These are phyloP conservation scores for Senna siamea DNA, from an alignment of 306 rosid species.

Conservation along the genomic window DNA sequence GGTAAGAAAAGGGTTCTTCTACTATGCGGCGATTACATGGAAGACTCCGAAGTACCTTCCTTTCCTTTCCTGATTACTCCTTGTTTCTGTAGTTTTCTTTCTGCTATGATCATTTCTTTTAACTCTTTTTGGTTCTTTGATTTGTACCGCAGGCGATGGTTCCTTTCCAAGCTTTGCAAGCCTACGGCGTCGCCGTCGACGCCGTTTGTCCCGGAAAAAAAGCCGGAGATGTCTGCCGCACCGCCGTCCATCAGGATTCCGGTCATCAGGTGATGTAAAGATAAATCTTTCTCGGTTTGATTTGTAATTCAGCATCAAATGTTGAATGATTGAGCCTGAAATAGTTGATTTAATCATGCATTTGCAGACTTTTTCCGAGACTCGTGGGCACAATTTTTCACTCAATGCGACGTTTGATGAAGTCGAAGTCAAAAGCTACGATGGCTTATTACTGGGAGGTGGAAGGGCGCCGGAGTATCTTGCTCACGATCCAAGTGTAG, in stretches of 20 bases:
- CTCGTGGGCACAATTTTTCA: conserved; percentile 62
- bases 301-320: not conserved
- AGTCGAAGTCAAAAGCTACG: conserved; percentile 51
- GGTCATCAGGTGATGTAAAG: conserved; percentile 53
- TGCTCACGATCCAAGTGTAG: conserved; percentile 50
- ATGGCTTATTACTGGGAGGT: conserved; percentile 68
- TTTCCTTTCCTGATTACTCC: not conserved
- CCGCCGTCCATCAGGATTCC: conserved; percentile 54
- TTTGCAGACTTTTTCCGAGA: conserved; percentile 56
- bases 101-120: not conserved
- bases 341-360: not conserved
- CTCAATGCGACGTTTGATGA: conserved; percentile 69
- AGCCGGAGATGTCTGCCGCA: conserved; percentile 77
- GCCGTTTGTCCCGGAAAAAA: conserved; percentile 88
- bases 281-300: not conserved
- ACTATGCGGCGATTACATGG: conserved; percentile 90
- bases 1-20: conserved; percentile 61
- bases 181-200: conserved; percentile 62
- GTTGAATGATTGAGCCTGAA: not conserved
- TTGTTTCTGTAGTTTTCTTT: not conserved
- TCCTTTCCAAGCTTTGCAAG: conserved; percentile 64
- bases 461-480: conserved; percentile 83
- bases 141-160: conserved; percentile 52
- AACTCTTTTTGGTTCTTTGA: not conserved
- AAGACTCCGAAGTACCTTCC: conserved; percentile 68